Evolutionary conservation across 495 filamentous ascomycete species (phyloP).

Genomic region (Tricharina praecox): DNA sequence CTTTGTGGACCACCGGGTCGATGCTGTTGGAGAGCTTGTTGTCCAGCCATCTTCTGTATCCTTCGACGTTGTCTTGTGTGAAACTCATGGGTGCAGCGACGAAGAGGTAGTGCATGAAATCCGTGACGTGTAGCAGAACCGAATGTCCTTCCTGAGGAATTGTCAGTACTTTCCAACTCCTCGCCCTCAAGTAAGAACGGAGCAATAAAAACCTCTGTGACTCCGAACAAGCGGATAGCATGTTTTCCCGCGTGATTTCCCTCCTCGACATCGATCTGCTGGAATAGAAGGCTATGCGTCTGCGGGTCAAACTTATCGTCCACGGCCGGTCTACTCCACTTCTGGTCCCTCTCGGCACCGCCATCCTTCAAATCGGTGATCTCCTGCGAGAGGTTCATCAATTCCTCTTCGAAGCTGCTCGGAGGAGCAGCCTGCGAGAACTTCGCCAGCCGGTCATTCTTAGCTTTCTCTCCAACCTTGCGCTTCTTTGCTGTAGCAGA

Average conservation of each 20-base stretch:
- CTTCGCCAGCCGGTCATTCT: constrained; percentile 37
- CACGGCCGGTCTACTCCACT: constrained; percentile 70
- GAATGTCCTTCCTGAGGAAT: constrained; percentile 57
- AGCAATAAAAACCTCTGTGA: constrained; percentile 52
- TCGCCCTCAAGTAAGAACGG: no score
- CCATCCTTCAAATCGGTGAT: constrained; percentile 56
- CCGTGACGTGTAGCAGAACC: constrained; percentile 83
- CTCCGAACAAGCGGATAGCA: constrained; percentile 78
- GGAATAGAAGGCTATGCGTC: constrained; percentile 63
- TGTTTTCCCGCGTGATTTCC: constrained; percentile 58
- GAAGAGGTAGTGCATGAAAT: constrained; percentile 93
- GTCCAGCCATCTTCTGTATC: constrained; percentile 64
- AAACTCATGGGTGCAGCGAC: constrained; percentile 77
- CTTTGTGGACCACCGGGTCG: constrained; percentile 46
- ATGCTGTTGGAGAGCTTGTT: constrained; percentile 46
- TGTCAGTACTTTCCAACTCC: constrained; percentile 12
- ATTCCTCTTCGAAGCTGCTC: constrained; percentile 74
- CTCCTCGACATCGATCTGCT: constrained; percentile 91
- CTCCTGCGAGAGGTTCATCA: constrained; percentile 89
- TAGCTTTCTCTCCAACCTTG: constrained; percentile 49
- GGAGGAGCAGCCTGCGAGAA: constrained; percentile 42
- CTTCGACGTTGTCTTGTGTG: constrained; percentile 52
- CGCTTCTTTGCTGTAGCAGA: constrained; percentile 45
- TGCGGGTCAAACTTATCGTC: constrained; percentile 48
- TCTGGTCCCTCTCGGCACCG: constrained; percentile 84